phyloP scores from a whole-genome alignment of 2,329 filamentous ascomycete species.

The Paramyrothecium roridum region DNA sequence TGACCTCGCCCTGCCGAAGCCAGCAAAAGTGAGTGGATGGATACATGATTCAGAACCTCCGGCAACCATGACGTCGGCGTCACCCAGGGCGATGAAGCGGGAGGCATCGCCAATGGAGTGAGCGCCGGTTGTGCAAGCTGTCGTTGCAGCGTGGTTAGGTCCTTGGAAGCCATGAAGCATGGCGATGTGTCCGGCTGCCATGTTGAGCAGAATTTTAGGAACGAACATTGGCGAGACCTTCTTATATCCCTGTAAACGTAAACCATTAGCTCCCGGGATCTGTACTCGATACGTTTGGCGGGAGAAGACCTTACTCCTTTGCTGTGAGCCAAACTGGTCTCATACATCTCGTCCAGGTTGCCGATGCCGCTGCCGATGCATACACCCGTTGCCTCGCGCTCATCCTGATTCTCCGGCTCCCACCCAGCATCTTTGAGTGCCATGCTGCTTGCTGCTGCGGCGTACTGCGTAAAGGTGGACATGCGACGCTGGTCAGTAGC shows the following conservation, averaged over 20 bases:
- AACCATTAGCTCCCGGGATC: constrained; percentile 8
- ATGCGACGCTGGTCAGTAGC: constrained; percentile 66
- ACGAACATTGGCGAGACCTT: constrained; percentile 94
- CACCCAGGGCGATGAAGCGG: constrained; percentile 86
- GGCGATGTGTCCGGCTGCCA: constrained; percentile 90
- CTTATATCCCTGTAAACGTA: constrained; percentile 75
- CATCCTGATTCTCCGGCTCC: constrained; percentile 56
- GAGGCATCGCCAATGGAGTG: constrained; percentile 93
- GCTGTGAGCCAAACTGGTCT: constrained; percentile 74
- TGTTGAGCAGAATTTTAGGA: constrained; percentile 87
- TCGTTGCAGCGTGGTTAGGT: constrained; percentile 89
- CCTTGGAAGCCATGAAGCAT: constrained; percentile 89
- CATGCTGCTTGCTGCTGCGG: constrained; percentile 81
- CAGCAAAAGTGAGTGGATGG: constrained; percentile 87
- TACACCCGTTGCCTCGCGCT: constrained; percentile 78
- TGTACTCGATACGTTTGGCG: neutral
- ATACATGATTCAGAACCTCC: constrained; percentile 94
- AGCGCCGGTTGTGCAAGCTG: constrained; percentile 92
- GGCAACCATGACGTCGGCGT: constrained; percentile 94
- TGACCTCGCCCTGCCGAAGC: constrained; percentile 85
- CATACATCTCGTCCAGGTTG: constrained; percentile 86
- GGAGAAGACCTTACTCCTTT: constrained; percentile 54
- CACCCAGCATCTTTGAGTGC: constrained; percentile 81
- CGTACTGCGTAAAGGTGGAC: constrained; percentile 91
- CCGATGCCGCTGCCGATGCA: constrained; percentile 95